Base-by-base conservation (phyloP, 2,329 filamentous ascomycete genomes). In the Hyphodiscus sp. region DNA sequence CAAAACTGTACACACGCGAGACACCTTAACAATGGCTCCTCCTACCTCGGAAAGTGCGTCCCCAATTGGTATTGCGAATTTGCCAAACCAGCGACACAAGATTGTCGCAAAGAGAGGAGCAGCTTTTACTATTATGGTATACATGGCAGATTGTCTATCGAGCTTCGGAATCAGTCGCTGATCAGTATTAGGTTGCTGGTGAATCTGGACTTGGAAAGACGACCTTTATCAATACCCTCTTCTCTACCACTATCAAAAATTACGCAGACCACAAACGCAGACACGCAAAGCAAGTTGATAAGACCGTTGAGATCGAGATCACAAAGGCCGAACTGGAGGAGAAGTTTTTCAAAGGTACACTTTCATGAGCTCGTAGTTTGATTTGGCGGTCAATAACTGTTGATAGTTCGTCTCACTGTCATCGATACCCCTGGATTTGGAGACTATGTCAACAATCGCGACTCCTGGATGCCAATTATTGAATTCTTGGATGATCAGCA, bases 221-320 rank as follows among this genome's bases (percentile, higher is more conserved):
- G 23, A 99, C 94, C 68, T 99, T 99, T 77, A 97, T 99, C 85
- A 99, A 99, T 85, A 99, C 94, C 56, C 86, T 99, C 58, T 99
- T 99, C 82, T 99, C 94, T 60, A 99, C 95, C 63, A 99, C 94
- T 67, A 99, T 99, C 83, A 99, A 99, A 83, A 99, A 97, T 83
- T 99, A 99, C 74, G 94, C 94, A 82, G 94, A 99, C 76, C 92
- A 99, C 83, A 96, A 96, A 82, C 89, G 91, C 75, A 89, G 94
- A 70, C 94, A 99, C 76, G 89, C 94, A 77, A 99, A 99, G 85
- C 94, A 99, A 80, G 84, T 97, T 65, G 94, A 99, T 79, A 97
- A 97, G 83, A 99, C 94, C 11, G 94, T 99, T 62, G 95, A 99
- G 79, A 99, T 99, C 66, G 94, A 99, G 76, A 99, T 99, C 71